Percentiles rank a stretch among this genome's conserved stretches.
phyloP scores from a whole-genome alignment of 2,329 filamentous ascomycete genomes.

The Cryphonectria radicalis region DNA sequence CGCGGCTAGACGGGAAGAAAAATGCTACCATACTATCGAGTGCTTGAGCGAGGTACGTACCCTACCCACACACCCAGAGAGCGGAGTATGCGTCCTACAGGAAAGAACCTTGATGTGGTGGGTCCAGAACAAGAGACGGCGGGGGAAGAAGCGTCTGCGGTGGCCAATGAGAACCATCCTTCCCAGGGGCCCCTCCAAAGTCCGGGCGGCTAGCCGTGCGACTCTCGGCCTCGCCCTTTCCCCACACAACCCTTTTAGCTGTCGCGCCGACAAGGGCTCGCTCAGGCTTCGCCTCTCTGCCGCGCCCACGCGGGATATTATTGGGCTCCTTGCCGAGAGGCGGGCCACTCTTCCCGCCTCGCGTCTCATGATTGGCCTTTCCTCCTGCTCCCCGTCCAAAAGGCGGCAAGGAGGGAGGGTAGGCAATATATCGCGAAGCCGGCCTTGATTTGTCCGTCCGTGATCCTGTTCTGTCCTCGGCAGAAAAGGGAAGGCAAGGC shows the following conservation, averaged over 20 bases:
- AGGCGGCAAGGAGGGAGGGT: neutral
- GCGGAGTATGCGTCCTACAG: neutral
- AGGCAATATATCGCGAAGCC: neutral
- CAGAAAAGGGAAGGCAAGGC: neutral
- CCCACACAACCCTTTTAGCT: neutral
- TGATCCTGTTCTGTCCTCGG: neutral
- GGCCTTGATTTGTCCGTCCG: neutral
- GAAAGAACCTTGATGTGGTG: neutral
- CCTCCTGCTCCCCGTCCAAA: too few relatives aligned
- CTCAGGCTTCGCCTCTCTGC: neutral
- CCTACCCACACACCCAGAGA: neutral
- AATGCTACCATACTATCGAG: neutral
- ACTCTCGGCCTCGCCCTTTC: conserved; percentile 13
- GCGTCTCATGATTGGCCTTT: neutral
- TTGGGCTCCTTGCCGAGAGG: conserved; percentile 6
- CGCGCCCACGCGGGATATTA: neutral
- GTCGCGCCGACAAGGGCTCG: neutral
- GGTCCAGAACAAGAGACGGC: neutral
- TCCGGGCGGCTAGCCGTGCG: conserved; percentile 27
- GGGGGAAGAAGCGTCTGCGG: conserved; percentile 8
- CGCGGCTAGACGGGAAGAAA: neutral
- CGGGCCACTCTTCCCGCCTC: neutral
- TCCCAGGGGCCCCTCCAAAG: neutral
- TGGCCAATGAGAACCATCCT: neutral
- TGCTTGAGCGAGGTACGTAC: neutral